Evolutionary conservation across 2,329 filamentous ascomycete species (phyloP).

Genomic region (Fusarium compactum): DNA sequence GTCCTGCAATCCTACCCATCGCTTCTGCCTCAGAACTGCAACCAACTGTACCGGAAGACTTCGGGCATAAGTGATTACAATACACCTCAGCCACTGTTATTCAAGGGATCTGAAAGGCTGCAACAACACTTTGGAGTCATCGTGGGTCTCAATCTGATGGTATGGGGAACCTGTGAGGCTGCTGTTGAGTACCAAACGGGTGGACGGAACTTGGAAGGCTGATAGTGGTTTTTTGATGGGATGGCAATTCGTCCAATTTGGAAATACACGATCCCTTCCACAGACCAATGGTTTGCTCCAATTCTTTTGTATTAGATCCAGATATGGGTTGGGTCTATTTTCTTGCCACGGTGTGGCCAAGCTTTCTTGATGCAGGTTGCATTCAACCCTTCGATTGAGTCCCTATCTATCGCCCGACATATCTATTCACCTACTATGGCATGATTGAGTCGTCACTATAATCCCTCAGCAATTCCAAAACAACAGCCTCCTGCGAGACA

Average conservation of each 20-base stretch:
- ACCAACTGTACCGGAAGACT: slow-evolving; percentile 41
- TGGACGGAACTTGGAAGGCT: slow-evolving; percentile 41
- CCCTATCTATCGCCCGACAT: slow-evolving; percentile 24
- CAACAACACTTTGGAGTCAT: slow-evolving; percentile 21
- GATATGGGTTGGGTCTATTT: slow-evolving; percentile 22
- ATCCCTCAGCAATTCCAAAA: slow-evolving; percentile 22
- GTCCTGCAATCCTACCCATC: background rate
- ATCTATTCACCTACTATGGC: slow-evolving; percentile 6
- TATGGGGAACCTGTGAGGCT: slow-evolving; percentile 38
- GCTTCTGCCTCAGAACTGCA: slow-evolving; percentile 4
- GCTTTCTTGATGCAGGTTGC: slow-evolving; percentile 27
- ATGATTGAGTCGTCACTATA: slow-evolving; percentile 27
- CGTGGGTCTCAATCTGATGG: slow-evolving; percentile 12
- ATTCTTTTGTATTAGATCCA: slow-evolving; percentile 22
- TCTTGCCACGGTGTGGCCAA: slow-evolving; percentile 39
- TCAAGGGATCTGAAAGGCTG: slow-evolving; percentile 28
- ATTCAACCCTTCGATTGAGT: slow-evolving; percentile 33
- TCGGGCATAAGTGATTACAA: slow-evolving; percentile 36
- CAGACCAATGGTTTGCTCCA: slow-evolving; percentile 12
- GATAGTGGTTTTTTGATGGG: slow-evolving; percentile 43
- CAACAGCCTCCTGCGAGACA: slow-evolving; percentile 4
- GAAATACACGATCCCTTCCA: slow-evolving; percentile 36
- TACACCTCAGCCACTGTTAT: slow-evolving; percentile 14
- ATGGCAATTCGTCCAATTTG: slow-evolving; percentile 37
- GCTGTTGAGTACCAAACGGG: slow-evolving; percentile 47